Evolutionary conservation across 1,139 yeast species (phyloP).

Genomic region (Diutina sp.): DNA sequence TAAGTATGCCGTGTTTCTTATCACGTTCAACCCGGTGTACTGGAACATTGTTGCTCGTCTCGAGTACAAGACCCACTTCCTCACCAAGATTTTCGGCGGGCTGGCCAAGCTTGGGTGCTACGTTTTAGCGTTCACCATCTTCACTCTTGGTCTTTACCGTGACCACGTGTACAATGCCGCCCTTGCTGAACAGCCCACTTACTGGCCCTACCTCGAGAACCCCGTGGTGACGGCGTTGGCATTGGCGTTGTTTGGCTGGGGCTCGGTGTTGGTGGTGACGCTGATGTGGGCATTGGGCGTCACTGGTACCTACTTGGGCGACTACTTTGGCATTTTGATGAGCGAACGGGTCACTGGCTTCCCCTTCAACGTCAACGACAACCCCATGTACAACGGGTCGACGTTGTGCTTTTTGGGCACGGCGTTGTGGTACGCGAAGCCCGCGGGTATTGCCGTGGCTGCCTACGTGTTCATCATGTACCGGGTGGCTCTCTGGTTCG

Average conservation of each 20-base stretch:
- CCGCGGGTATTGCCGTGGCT: slow-evolving; percentile 71
- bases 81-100: slow-evolving; percentile 53
- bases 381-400: slow-evolving; percentile 96
- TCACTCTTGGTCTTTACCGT: slow-evolving; percentile 70
- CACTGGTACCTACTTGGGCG: slow-evolving; percentile 94
- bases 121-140: slow-evolving; percentile 66
- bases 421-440: slow-evolving; percentile 79
- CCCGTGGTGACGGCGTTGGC: slow-evolving; percentile 22
- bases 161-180: slow-evolving; percentile 68
- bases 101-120: slow-evolving; percentile 81
- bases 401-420: slow-evolving; percentile 83
- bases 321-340: slow-evolving; percentile 94
- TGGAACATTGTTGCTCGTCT: slow-evolving; percentile 89
- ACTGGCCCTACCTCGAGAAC: slow-evolving; percentile 34
- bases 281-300: slow-evolving; percentile 94
- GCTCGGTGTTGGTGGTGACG: slow-evolving; percentile 66
- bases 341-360: slow-evolving; percentile 81
- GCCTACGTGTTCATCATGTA: slow-evolving; percentile 72
- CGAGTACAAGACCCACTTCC: slow-evolving; percentile 63
- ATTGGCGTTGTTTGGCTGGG: slow-evolving; percentile 36
- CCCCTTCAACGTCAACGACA: slow-evolving; percentile 82
- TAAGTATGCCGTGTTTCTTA: slow-evolving; percentile 35
- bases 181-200: slow-evolving; percentile 33
- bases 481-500: slow-evolving; percentile 69
- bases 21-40: slow-evolving; percentile 85